Evolutionary conservation across 2,329 filamentous ascomycete genomes (phyloP).

Genomic region (Aspergillus novoparasiticus): DNA sequence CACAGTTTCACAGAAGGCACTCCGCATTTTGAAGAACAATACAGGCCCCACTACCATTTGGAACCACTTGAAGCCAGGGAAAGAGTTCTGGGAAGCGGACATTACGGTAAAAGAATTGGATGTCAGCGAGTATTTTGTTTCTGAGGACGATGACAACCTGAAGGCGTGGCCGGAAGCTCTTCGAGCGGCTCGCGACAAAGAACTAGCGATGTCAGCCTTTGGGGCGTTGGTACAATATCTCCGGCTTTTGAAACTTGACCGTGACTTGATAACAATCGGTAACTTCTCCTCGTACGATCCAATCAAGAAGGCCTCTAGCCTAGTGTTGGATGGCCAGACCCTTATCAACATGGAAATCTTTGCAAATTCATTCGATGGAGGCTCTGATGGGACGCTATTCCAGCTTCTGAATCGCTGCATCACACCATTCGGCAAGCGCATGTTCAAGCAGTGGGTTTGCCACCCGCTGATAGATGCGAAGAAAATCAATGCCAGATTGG

Average conservation of each 20-base stretch:
- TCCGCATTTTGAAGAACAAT: constrained; percentile 95
- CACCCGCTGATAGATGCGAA: constrained; percentile 85
- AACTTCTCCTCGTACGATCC: constrained; percentile 93
- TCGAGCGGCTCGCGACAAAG: constrained; percentile 72
- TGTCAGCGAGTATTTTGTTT: constrained; percentile 75
- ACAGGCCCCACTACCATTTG: constrained; percentile 90
- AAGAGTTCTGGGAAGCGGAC: constrained; percentile 90
- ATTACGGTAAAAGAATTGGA: constrained; percentile 79
- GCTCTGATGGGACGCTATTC: constrained; percentile 84
- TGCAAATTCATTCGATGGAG: constrained; percentile 86
- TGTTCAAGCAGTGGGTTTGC: constrained; percentile 96
- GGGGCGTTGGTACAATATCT: constrained; percentile 89
- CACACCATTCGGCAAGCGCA: constrained; percentile 93
- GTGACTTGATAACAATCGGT: constrained; percentile 80
- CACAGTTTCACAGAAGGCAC: constrained; percentile 79
- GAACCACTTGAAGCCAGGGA: constrained; percentile 85
- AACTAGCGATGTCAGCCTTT: constrained; percentile 84
- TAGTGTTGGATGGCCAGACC: constrained; percentile 93
- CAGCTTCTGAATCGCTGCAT: constrained; percentile 89
- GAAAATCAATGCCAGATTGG: constrained; percentile 89
- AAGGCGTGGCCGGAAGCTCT: constrained; percentile 79
- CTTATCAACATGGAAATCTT: constrained; percentile 98
- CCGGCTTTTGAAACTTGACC: constrained; percentile 82
- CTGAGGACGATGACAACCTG: constrained; percentile 57
- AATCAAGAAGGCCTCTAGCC: constrained; percentile 83